Base-by-base conservation (phyloP, 1,139 yeast species). In the Pichia inconspicua region DNA sequence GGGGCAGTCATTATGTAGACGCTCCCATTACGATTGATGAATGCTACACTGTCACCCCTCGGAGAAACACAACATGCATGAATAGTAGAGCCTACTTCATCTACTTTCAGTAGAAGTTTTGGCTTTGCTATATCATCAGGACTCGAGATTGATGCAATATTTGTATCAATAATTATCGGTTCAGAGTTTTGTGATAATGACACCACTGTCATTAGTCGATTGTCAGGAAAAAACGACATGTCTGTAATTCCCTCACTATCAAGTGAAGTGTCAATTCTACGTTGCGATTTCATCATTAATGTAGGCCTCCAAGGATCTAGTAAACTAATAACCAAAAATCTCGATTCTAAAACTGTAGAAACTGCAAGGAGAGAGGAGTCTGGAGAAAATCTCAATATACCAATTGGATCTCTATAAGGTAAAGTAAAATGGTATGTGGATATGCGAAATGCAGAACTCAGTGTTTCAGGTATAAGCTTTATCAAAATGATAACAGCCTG, bases 221-320 rank as follows among this genome's bases (percentile, higher is more conserved):
- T 74, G 53, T 78, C 75, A 0, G 84, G 85, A 63, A 82, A 80
- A 63, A 89, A 84, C 50, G 77, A 77, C n/a, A 86, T 69, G 53
- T 83, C 87, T 0, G 97, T 90, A 42, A 89, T 84, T 1, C 97
- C 97, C 61, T 90, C 97, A 53, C 84, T 79, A 51, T 86, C 92
- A 61, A 84, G 64, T 0, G 82, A 74, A 0, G 81, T 77, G 51
- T 79, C 84, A 12, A 78, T 65, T n/a, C 78, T 68, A 40, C 87
- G 66, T 36, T 77, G 70, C 1, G 84, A 78, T 53, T 80, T 79
- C 80, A 82, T 75, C 2, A 81, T 74, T 42, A 90, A 68, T 38
- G 94, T 73, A 1, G 97, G 97, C 54, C 80, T 77, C 27, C 71
- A 67, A 1, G 80, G 77, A 54, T 78, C 77, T 27, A 76, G 70